Base-by-base conservation (phyloP, 1,284 basidiomycete genomes). In the Puccinia coronata region DNA sequence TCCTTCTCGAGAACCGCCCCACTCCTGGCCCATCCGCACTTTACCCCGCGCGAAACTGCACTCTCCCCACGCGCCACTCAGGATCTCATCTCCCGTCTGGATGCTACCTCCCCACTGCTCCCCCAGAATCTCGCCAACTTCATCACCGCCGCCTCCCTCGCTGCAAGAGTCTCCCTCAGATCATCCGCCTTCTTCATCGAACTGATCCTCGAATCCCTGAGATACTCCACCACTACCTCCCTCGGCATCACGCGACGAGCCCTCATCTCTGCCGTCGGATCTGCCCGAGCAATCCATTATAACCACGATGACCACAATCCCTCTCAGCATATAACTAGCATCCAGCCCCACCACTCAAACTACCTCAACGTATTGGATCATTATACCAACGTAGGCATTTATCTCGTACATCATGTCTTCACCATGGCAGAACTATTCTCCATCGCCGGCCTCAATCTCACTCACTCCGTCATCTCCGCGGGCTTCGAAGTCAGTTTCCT, bases 361-460 rank as follows among this genome's bases (percentile, higher is more conserved):
- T 88, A 88, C 83, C 83, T 88, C 31, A 83, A 86, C 69, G 84
- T 88, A 1, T 85, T 89, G 51, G 88, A 88, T 83, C 86, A 86
- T 72, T 89, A 88, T 83, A 88, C 88, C n/a, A 88, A 88, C 75
- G 84, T 88, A 0, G 88, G 88, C n/a, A 87, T 89, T 82, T 88
- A 89, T 82, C 80, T 88, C 72, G 87, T 87, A 23, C 49, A 83
- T 49, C 39, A 41, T 41, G 28, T 70, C 18, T 88, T 89, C 83
- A 88, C 88, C 16, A 85, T 89, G 61, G 87, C 87, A 28, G 88
- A 89, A 82, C 86, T 89, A 39, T 88, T 89, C 82, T 84, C 88
- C 63, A 88, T 89, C 87, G 87, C 87, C 39, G 87, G 87, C 6
- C 88, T 89, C 83, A 87, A 87, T 83, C 86, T 89, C 72, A 87